A percentile compares a stretch with the other conserved stretches of the same genome.
Conservation (phyloP, 2,329 filamentous ascomycete genomes). For the Penicillium palitans region DNA sequence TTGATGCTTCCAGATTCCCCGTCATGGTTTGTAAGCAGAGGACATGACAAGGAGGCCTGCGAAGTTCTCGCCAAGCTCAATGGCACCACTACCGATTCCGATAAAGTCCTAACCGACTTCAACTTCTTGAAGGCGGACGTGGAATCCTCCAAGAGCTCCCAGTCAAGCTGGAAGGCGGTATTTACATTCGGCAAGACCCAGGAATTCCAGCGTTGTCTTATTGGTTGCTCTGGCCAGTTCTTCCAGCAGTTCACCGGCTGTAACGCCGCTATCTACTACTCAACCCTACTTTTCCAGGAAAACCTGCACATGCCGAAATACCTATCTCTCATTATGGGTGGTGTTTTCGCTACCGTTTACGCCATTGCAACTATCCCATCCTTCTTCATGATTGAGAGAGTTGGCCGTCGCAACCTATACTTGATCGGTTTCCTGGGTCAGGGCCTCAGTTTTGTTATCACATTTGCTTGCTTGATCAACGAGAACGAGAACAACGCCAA, state of each 20-base stretch:
- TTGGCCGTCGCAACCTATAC: slow-evolving; percentile 45
- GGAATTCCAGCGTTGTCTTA: slow-evolving; percentile 32
- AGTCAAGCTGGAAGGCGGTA: slow-evolving; percentile 28
- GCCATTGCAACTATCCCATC: slow-evolving; percentile 26
- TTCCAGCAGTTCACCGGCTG: slow-evolving; percentile 50
- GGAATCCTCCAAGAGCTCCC: slow-evolving; percentile 34
- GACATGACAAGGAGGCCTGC: slow-evolving; percentile 48
- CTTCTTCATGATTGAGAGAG: slow-evolving; percentile 35
- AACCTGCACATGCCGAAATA: slow-evolving; percentile 30
- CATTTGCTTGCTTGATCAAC: slow-evolving; percentile 36
- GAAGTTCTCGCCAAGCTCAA: slow-evolving; percentile 51
- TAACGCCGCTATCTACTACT: slow-evolving; percentile 49
- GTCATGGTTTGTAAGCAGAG: slow-evolving; percentile 54
- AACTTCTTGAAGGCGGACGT: slow-evolving; percentile 50
- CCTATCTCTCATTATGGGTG: slow-evolving; percentile 29
- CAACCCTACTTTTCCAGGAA: slow-evolving; percentile 47
- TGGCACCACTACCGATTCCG: slow-evolving; percentile 39
- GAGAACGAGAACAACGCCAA: slow-evolving; percentile 27
- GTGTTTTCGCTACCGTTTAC: slow-evolving; percentile 32
- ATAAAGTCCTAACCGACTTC: slow-evolving; percentile 26
- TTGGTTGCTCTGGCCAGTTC: slow-evolving; percentile 35
- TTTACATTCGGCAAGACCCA: slow-evolving; percentile 36
- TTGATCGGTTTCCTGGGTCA: slow-evolving; percentile 32
- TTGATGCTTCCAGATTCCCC: slow-evolving; percentile 53
- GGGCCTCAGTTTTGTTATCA: slow-evolving; percentile 36